A percentile compares a stretch with the other conserved stretches of the same genome.
These are phyloP conservation scores for Acmispon strigosus DNA, from an alignment of 306 rosid genomes.

Conservation along the genomic window DNA sequence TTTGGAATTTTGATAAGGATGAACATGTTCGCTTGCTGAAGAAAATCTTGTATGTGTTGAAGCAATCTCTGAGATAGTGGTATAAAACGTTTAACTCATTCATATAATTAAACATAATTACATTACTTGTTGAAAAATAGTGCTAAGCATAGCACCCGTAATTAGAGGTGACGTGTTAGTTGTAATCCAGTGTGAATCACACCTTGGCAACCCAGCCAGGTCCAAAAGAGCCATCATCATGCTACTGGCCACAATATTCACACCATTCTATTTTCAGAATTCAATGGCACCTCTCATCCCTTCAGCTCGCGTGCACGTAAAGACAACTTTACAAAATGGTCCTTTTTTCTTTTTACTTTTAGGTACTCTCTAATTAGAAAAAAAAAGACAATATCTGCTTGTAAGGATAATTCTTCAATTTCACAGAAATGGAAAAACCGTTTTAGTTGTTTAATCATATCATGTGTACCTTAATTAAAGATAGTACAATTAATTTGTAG, in stretches of 20 bases:
- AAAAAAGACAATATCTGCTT: not conserved
- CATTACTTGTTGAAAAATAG: too few species aligned
- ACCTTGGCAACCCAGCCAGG: not conserved
- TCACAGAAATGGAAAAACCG: not conserved
- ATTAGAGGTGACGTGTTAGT: too few species aligned
- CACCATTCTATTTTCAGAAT: not conserved
- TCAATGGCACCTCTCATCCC: not conserved
- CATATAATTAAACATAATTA: too few species aligned
- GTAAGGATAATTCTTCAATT: not conserved
- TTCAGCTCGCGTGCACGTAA: slow-evolving; percentile 26
- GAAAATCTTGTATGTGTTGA: too few species aligned
- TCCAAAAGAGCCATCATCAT: slow-evolving; percentile 17
- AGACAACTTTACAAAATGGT: not conserved
- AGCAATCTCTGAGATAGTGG: too few species aligned
- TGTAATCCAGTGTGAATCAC: too few species aligned
- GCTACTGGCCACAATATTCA: not conserved
- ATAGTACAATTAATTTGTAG: not conserved
- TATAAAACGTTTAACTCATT: too few species aligned
- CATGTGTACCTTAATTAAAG: too few species aligned
- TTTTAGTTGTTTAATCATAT: not conserved
- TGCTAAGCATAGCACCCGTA: not conserved
- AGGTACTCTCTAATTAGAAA: not conserved
- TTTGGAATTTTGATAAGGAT: too few species aligned
- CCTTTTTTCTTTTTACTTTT: not conserved
- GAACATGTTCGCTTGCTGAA: too few species aligned